These are phyloP conservation scores for Ogataea hybrid DNA, from an alignment of 1,139 yeast genomes.

Conservation along the genomic window DNA sequence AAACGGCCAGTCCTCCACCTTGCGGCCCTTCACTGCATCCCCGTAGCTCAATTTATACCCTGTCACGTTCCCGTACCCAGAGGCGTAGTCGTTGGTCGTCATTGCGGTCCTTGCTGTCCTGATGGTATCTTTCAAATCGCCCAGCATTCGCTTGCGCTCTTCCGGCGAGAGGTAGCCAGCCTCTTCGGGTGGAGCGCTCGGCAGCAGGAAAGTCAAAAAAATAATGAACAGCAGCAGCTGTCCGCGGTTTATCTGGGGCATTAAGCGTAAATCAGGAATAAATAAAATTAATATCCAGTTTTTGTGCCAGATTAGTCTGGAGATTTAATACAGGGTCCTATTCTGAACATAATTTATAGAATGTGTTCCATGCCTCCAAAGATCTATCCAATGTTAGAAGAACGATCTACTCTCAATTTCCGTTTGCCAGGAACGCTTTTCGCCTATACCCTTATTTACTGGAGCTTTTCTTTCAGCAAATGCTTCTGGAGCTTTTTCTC, in stretches of 20 bases:
- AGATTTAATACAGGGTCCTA: too few species aligned
- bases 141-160: conserved; percentile 27
- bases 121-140: conserved; percentile 35
- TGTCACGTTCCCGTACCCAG: conserved; percentile 70
- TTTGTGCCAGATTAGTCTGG: too few species aligned
- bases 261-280: background rate
- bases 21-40: conserved; percentile 47
- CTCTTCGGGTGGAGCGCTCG: conserved; percentile 36
- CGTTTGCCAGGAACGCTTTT: too few species aligned
- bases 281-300: background rate
- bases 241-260: conserved; percentile 26
- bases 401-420: too few species aligned
- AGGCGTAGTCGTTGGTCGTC: conserved; percentile 40
- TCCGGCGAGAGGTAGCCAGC: conserved; percentile 33
- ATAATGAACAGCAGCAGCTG: conserved; percentile 33
- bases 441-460: background rate
- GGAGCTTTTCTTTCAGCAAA: conserved; percentile 28
- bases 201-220: conserved; percentile 35
- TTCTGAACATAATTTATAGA: too few species aligned
- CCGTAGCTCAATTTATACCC: conserved; percentile 65
- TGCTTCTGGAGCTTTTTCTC: conserved; percentile 33
- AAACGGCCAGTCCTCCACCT: conserved; percentile 56
- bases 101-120: conserved; percentile 35
- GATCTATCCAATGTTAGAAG: too few species aligned
- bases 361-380: too few species aligned